These are phyloP conservation scores for Blastobotrys mokoenaii DNA, from an alignment of 805 yeast species.

Conservation along the genomic window DNA sequence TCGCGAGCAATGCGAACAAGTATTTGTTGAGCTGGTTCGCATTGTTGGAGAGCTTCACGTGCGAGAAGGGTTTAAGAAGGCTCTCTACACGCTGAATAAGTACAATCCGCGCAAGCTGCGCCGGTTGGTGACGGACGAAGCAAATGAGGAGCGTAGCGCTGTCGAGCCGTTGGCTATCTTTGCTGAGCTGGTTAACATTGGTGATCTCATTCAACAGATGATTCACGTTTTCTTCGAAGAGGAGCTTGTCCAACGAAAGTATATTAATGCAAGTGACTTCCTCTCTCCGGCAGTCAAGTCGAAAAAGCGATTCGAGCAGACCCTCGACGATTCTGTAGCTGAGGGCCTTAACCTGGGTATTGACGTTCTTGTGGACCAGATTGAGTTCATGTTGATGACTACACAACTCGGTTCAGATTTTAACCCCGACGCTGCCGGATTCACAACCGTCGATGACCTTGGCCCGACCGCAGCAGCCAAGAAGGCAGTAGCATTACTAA, in stretches of 20 bases:
- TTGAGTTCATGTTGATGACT: slow-evolving; percentile 51
- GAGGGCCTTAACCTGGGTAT: slow-evolving; percentile 90
- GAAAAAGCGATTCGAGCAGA: slow-evolving; percentile 72
- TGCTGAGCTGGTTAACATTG: slow-evolving; percentile 84
- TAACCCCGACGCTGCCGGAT: slow-evolving; percentile 34
- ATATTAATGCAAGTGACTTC: slow-evolving; percentile 71
- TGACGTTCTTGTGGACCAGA: slow-evolving; percentile 76
- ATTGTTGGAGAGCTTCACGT: slow-evolving; percentile 66
- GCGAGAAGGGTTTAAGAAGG: slow-evolving; percentile 76
- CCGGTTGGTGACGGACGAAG: slow-evolving; percentile 18
- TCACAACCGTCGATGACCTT: slow-evolving; percentile 20
- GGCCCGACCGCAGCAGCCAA: slow-evolving; percentile 59
- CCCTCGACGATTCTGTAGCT: slow-evolving; percentile 83
- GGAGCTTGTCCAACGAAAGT: slow-evolving; percentile 50
- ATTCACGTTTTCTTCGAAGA: slow-evolving; percentile 82
- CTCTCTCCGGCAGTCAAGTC: slow-evolving; percentile 67
- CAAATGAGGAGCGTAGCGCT: slow-evolving; percentile 17
- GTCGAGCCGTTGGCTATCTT: slow-evolving; percentile 84
- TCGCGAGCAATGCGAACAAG: slow-evolving; percentile 43
- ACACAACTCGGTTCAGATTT: slow-evolving; percentile 55
- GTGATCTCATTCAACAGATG: slow-evolving; percentile 90
- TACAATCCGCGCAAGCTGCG: slow-evolving; percentile 52
- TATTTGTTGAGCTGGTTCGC: slow-evolving; percentile 59
- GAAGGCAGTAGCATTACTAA: slow-evolving; percentile 52
- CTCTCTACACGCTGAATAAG: slow-evolving; percentile 56